Base-by-base conservation (phyloP, 495 filamentous ascomycete species). In the Podospora bellae-mahoneyi region DNA sequence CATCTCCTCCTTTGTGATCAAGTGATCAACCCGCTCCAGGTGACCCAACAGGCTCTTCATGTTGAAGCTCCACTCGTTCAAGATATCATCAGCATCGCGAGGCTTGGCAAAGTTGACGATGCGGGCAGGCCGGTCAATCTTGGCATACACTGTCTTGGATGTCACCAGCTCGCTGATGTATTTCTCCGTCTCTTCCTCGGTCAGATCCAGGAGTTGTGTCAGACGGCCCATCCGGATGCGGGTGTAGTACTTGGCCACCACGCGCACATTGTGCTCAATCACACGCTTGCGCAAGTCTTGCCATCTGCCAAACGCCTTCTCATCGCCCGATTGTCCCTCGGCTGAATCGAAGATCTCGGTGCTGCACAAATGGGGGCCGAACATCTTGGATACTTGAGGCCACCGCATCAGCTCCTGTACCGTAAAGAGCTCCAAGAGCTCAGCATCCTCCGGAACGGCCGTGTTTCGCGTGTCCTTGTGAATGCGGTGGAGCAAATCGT, bases 1-100 rank as follows among this genome's bases (percentile, higher is more conserved):
- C 95, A 99, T 99, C 85, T 98, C 96, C 84, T 98, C 96, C 87
- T 98, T 99, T 64, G 95, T 98, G 74, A 99, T 99, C 77, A 99
- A 82, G 81, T 99, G 95, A 79, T 98, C 95, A 69, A 99, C 94
- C 59, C 95, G 85, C 84, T 99, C 95, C 77, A 99, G 75, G 68
- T 96, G 79, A 13, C 93, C 96, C 66, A 99, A 83, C 69, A 99
- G 82, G 76, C 90, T 95, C 91, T 96, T 97, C 96, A 99, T 97
- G 76, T 97, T 94, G 73, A 89, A 91, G 79, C 94, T 97, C 95
- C 95, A 99, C 78, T 97, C 96, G 79, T 98, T 98, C 78, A 99
- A 81, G 64, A 97, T 90, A 78, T 99, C 95, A 78, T 98, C 95
- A n/a, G 93, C 92, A 80, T 96, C 92, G 71, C 94, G 87, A 59